Base-by-base conservation (phyloP, 345 rosid genomes). In the Dovyalis caffra region DNA sequence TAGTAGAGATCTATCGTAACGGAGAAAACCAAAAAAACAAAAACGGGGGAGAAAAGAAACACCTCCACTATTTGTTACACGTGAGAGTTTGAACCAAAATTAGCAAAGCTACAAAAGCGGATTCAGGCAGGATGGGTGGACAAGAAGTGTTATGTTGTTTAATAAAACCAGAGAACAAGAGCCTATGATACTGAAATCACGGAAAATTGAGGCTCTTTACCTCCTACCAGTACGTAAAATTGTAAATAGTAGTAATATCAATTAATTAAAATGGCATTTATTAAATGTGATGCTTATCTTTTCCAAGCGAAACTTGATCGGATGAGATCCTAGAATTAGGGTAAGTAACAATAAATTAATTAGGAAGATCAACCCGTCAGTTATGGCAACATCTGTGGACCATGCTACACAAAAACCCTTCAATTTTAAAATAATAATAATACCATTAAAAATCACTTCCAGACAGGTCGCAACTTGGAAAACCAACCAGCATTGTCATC, bases 261-360 rank as follows among this genome's bases (percentile, higher is more conserved):
- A 45, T 15, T 16, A 16, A 16, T 45, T 45, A 0, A 45, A 45
- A 45, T n/a, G n/a, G 51, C 51, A 43, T 43, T 0, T 45, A 15
- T 16, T 45, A 3, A 4, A 45, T 14, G 51, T 14, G 51, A 45
- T 45, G 20, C 51, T 45, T 45, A 45, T 20, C 51, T 16, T 45
- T 15, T 16, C 16, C 16, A 40, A 14, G 47, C 3, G 51, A 9
- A 62, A 62, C 68, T n/a, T 23, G 35, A 9, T 6, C 20, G 32
- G 20, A 6, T 12, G 49, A 70, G 64, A 70, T 70, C 64, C 74
- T 33, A 70, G 31, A 70, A 70, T 69, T 15, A 3, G 43, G 20
- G 29, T 8, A 1, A n/a, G 57, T 26, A 8, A n/a, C 3, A 12
- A 23, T 25, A 23, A 26, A 14, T 11, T 64, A 18, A 26, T 15